Evolutionary conservation across 129 eudicot genomes (phyloP).

Genomic region (Saussurea involucrata): DNA sequence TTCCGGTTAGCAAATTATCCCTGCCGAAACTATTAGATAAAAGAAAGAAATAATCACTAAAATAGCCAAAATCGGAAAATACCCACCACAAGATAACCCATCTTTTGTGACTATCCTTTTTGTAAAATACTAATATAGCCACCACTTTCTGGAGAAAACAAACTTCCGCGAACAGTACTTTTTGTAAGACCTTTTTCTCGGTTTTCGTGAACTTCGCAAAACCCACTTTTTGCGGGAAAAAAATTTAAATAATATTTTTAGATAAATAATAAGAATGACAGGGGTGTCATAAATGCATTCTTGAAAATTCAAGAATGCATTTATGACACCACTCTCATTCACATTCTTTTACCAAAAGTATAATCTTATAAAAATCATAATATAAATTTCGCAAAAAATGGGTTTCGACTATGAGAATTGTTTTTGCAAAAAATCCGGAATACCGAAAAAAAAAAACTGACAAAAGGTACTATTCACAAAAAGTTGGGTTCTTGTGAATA

Average conservation of each 20-base stretch:
- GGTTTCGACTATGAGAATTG: background rate
- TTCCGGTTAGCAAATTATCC: conserved; percentile 6
- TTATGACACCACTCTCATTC: background rate
- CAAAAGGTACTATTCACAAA: background rate
- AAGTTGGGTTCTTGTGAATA: background rate
- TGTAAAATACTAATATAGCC: background rate
- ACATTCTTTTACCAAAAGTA: background rate
- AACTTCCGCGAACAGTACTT: background rate
- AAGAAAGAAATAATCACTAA: background rate
- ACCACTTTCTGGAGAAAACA: background rate
- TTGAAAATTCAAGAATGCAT: background rate
- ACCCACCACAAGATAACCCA: background rate
- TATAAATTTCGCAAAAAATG: background rate
- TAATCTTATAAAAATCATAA: background rate
- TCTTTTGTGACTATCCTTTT: too few species aligned
- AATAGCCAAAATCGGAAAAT: background rate
- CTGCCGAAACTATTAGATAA: background rate
- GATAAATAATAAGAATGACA: background rate
- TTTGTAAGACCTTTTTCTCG: background rate
- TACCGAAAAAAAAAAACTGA: background rate
- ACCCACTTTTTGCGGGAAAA: background rate
- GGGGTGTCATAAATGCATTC: background rate
- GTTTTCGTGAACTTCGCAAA: background rate
- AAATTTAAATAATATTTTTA: background rate
- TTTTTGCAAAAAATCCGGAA: background rate